phyloP scores from a whole-genome alignment of 768 basidiomycete species.

The Lanmaoa pseudosensibilis region DNA sequence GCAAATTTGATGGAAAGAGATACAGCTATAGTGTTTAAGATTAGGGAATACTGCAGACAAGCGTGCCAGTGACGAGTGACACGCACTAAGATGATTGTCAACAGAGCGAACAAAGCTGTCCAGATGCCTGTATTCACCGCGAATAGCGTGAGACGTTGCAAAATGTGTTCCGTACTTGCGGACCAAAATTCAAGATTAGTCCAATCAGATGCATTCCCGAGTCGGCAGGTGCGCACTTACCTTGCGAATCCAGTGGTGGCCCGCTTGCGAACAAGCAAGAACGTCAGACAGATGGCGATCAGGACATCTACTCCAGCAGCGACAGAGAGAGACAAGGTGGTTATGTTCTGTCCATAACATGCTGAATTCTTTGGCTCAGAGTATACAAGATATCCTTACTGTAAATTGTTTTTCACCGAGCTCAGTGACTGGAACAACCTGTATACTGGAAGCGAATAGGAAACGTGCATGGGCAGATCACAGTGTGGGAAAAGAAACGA shows the following conservation, averaged over 20 bases:
- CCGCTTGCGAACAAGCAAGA: neutral
- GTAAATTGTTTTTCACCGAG: neutral
- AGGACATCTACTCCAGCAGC: slow-evolving; percentile 1
- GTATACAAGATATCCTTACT: neutral
- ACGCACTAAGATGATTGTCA: slow-evolving; percentile 44
- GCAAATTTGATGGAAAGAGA: neutral
- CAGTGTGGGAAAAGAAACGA: neutral
- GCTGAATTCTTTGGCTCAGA: neutral
- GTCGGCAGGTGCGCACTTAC: neutral
- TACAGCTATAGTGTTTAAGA: neutral
- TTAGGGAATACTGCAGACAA: too few relatives aligned
- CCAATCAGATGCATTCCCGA: neutral
- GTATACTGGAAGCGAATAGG: neutral
- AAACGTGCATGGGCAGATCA: neutral
- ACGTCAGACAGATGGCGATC: slow-evolving; percentile 2
- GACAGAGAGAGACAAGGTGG: neutral
- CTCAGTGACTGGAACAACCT: neutral
- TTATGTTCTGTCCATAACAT: neutral
- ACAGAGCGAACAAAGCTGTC: slow-evolving; percentile 50
- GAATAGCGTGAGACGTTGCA: slow-evolving; percentile 11
- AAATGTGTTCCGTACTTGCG: slow-evolving; percentile 7
- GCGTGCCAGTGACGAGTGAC: slow-evolving; percentile 11
- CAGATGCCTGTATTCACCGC: slow-evolving; percentile 37
- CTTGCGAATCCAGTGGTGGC: neutral
- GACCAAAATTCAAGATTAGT: neutral